Percentiles rank a stretch among this genome's conserved stretches.
These are phyloP conservation scores for Ceratobasidium sp. DNA, from an alignment of 1,284 basidiomycete species.

Conservation along the genomic window DNA sequence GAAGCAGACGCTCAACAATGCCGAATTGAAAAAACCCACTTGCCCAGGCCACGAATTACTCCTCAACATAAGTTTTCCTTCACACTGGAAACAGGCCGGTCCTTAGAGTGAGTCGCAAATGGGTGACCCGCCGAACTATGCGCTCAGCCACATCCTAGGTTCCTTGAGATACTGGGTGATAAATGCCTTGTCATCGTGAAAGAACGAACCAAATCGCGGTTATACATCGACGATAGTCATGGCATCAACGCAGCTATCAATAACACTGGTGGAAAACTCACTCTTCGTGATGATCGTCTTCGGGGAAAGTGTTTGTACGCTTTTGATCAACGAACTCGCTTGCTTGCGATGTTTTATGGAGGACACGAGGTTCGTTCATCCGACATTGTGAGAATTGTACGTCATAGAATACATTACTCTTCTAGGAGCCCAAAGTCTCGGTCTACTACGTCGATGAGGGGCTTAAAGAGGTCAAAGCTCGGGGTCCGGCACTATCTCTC, in stretches of 20 bases:
- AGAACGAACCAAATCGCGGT: neutral
- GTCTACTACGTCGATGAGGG: conserved; percentile 1
- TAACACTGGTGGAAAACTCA: neutral
- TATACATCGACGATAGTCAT: conserved; percentile 34
- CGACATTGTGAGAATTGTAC: neutral
- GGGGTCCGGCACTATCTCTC: neutral
- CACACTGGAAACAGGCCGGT: neutral
- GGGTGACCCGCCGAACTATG: too few relatives aligned
- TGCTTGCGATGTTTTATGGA: conserved; percentile 3
- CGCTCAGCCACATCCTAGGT: neutral
- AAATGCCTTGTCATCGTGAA: conserved; percentile 25
- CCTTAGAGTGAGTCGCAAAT: neutral
- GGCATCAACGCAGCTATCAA: neutral
- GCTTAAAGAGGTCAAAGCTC: neutral
- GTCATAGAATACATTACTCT: neutral
- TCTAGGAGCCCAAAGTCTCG: neutral
- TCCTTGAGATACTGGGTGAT: conserved; percentile 8
- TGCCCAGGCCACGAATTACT: conserved; percentile 14
- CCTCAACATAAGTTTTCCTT: conserved; percentile 21
- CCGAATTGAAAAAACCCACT: conserved; percentile 24
- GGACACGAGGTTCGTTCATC: neutral
- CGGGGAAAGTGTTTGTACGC: conserved; percentile 21
- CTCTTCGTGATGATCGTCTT: conserved; percentile 17
- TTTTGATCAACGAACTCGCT: conserved; percentile 26
- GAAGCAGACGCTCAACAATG: conserved; percentile 42